A percentile compares a stretch with the other conserved stretches of the same genome.
Evolutionary conservation across 768 basidiomycete genomes (phyloP).

Genomic region (Boletus sensibilis): DNA sequence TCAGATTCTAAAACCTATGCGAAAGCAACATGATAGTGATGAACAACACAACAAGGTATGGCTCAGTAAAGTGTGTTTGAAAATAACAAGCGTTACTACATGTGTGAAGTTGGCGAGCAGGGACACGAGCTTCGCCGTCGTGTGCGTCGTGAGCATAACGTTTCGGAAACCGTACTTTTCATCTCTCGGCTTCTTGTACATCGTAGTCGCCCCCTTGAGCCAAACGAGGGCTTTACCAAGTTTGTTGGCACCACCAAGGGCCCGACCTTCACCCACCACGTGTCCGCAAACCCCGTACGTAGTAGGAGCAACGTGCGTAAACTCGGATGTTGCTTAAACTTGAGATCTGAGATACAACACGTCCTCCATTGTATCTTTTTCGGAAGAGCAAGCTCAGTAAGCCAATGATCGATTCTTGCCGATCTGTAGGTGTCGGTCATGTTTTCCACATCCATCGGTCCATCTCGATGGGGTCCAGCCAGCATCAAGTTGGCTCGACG

Average conservation of each 20-base stretch:
- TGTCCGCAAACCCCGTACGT: slow-evolving; percentile 46
- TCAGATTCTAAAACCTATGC: background rate
- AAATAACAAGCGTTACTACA: background rate
- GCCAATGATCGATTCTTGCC: no score
- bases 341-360: slow-evolving; percentile 62
- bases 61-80: background rate
- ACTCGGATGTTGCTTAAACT: slow-evolving; percentile 69
- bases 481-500: background rate
- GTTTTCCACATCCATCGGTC: no score
- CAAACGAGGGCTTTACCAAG: slow-evolving; percentile 59
- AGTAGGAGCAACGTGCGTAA: slow-evolving; percentile 56
- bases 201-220: slow-evolving; percentile 51
- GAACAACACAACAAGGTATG: background rate
- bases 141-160: background rate
- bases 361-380: slow-evolving; percentile 45
- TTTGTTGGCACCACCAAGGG: no score
- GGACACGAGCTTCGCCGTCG: background rate
- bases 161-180: background rate
- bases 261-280: slow-evolving; percentile 53
- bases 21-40: slow-evolving; percentile 1
- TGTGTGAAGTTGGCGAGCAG: background rate
- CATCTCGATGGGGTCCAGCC: no score
- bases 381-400: no score
- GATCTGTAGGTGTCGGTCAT: no score
- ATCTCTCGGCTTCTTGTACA: slow-evolving; percentile 27